These are phyloP conservation scores for Candolleomyces aberdarensis DNA, from an alignment of 768 basidiomycete genomes.

Conservation along the genomic window DNA sequence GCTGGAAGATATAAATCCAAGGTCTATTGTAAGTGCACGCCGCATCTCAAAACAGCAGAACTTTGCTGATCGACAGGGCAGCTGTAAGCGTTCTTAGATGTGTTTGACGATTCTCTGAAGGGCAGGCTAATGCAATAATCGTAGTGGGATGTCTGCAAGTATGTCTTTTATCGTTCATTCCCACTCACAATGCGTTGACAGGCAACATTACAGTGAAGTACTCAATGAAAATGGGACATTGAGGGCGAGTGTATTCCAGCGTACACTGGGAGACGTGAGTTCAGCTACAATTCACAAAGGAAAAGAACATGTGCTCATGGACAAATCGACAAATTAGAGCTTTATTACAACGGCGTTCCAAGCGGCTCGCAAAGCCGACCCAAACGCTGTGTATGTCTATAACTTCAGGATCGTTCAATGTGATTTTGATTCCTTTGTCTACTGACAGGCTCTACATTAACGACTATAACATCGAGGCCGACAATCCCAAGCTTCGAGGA, in stretches of 20 bases:
- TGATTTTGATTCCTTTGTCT: background rate
- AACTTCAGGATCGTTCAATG: no score
- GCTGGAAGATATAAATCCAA: slow-evolving; percentile 45
- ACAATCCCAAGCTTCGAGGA: slow-evolving; percentile 41
- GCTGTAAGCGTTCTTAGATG: no score
- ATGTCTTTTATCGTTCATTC: background rate
- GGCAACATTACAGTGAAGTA: slow-evolving; percentile 33
- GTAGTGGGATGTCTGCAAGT: slow-evolving; percentile 42
- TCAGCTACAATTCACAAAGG: no score
- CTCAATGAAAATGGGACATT: slow-evolving; percentile 49
- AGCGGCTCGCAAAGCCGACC: slow-evolving; percentile 46
- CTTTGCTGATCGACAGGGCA: no score
- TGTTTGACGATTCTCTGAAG: no score
- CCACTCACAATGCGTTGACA: slow-evolving; percentile 16
- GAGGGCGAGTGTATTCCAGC: slow-evolving; percentile 43
- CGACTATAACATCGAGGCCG: slow-evolving; percentile 47
- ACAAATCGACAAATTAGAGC: slow-evolving; percentile 17
- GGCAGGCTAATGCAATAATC: no score
- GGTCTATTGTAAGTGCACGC: slow-evolving; percentile 29
- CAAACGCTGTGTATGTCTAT: slow-evolving; percentile 38
- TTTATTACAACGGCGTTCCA: slow-evolving; percentile 51
- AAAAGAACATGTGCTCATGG: no score
- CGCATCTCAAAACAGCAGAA: background rate
- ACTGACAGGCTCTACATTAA: slow-evolving; percentile 37
- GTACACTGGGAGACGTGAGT: slow-evolving; percentile 41